Evolutionary conservation across 2,329 filamentous ascomycete species (phyloP), one percentile per base, ranked within the genome.

Genomic region (Venturia oleaginea): DNA sequence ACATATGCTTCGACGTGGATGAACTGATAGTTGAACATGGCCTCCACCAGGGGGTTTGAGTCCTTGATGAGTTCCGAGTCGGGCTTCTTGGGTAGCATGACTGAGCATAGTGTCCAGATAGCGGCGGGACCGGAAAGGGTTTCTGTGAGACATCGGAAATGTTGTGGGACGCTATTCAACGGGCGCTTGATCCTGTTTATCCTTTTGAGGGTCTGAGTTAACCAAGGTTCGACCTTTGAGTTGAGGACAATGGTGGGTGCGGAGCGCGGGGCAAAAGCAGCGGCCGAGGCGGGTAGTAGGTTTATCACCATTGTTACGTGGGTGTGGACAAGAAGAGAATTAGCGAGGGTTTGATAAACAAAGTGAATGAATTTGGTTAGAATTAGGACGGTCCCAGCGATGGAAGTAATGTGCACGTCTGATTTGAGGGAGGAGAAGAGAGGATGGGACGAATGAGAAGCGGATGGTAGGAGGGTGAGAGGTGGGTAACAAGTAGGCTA

Each of bases 101-200:
- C 80, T 40, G 92, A 96, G 67, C 91, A 90, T 67, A 99, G 82
- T 65, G 89, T 95, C 93, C 93, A 99, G 76, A 97, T 93, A 69
- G 93, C 94, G 72, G 91, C 91, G 66, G 87, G 77, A 63, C 90
- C 92, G 48, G 93, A 97, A 64, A 99, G 82, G 0, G 90, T 96
- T 81, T 97, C 94, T 65, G 92, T 96, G 72, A 99, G 84, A 79
- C 93, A 97, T 82, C 91, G 86, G 71, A 92, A 92, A 80, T 97
- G 94, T 77, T 99, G 94, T 65, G 91, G 88, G 60, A 97, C 90
- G 76, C 90, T 97, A 84, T 99, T 99, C 77, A 97, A 85, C 67
- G 94, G 93, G 71, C 94, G 90, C 85, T 97, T 99, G 72, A 97
- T 87, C 70, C 90, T 86, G 83, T 96, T 97, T 80, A 97, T 92